Evolutionary conservation across 1,284 basidiomycete species (phyloP).

Genomic region (Cystobasidium slooffiae): DNA sequence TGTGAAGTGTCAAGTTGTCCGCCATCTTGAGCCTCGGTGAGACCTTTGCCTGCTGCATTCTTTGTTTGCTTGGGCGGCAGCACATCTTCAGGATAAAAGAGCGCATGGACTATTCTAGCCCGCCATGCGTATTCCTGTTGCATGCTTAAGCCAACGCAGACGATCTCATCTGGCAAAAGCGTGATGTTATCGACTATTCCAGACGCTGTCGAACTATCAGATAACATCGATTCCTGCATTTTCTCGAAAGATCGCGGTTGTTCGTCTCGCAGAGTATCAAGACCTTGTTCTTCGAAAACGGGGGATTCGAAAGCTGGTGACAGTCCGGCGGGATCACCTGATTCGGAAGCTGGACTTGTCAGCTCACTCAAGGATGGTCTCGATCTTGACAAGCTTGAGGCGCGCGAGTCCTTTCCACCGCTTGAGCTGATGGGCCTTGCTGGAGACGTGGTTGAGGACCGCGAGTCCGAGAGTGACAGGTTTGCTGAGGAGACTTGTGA

Average conservation of each 20-base stretch:
- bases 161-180: constrained; percentile 51
- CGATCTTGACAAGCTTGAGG: constrained; percentile 24
- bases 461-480: neutral
- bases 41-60: neutral
- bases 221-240: constrained; percentile 36
- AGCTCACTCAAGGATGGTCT: constrained; percentile 2
- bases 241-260: constrained; percentile 43
- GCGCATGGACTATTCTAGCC: constrained; percentile 44
- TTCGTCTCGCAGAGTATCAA: neutral
- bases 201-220: constrained; percentile 15
- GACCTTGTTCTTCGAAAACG: neutral
- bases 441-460: neutral
- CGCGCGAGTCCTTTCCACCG: neutral
- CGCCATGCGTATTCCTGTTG: constrained; percentile 46
- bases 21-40: neutral
- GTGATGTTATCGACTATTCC: constrained; percentile 43
- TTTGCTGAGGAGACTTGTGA: neutral
- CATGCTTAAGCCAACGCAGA: constrained; percentile 49
- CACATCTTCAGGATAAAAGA: constrained; percentile 50
- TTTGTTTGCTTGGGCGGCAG: constrained; percentile 24
- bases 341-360: neutral
- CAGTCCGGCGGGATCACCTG: neutral
- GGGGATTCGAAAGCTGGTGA: neutral
- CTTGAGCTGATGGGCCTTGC: neutral
- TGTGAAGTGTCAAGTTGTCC: neutral